These are phyloP conservation scores for Stachybotrys elegans DNA, from an alignment of 2,329 filamentous ascomycete genomes.

Conservation along the genomic window DNA sequence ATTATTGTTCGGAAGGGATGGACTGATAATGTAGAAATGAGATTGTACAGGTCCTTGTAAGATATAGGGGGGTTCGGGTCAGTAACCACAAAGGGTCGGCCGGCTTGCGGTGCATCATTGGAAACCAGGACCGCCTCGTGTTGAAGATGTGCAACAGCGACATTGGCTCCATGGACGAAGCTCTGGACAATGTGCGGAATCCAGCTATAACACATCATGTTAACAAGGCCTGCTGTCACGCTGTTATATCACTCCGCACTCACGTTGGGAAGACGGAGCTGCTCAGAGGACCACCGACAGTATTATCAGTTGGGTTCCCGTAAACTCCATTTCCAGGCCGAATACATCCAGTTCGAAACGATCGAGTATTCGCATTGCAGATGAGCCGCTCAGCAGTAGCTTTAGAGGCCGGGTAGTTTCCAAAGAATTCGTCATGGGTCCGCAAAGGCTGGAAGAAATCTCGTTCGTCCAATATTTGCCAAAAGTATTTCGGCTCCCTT, in stretches of 20 bases:
- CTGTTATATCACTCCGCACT: not conserved
- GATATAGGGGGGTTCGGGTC: constrained; percentile 38
- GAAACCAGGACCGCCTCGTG: constrained; percentile 43
- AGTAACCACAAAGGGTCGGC: constrained; percentile 42
- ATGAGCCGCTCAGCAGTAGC: constrained; percentile 42
- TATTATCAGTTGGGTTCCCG: constrained; percentile 36
- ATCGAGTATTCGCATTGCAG: constrained; percentile 30
- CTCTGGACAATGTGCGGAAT: constrained; percentile 41
- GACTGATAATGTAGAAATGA: constrained; percentile 20
- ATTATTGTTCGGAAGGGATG: constrained; percentile 22
- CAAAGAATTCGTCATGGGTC: constrained; percentile 36
- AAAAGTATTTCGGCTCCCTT: constrained; percentile 27
- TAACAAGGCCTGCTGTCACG: not conserved
- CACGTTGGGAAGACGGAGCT: constrained; percentile 10
- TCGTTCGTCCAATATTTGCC: constrained; percentile 38
- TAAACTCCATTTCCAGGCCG: constrained; percentile 49
- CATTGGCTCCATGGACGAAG: constrained; percentile 44
- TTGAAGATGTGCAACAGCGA: constrained; percentile 45
- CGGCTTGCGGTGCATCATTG: constrained; percentile 24
- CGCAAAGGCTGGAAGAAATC: constrained; percentile 33
- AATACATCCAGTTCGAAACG: constrained; percentile 46
- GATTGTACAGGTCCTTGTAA: constrained; percentile 31
- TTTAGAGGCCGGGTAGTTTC: constrained; percentile 46
- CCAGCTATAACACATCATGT: not conserved
- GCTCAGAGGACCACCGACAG: constrained; percentile 33